These are phyloP conservation scores for Leptomonas pyrrhocoris DNA, from an alignment of 208 protist species.

Conservation along the genomic window DNA sequence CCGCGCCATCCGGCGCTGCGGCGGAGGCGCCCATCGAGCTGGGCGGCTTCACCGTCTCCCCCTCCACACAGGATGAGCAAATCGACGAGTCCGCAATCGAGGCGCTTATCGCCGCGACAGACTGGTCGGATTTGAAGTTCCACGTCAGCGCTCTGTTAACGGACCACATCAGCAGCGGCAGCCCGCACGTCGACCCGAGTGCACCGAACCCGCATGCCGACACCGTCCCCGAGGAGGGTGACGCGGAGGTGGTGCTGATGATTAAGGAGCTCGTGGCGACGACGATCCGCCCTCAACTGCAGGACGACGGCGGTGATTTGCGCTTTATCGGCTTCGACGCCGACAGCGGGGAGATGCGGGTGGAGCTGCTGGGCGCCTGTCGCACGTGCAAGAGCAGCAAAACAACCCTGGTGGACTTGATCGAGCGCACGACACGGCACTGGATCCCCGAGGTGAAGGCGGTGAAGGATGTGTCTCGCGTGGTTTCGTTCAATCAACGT, in stretches of 20 bases:
- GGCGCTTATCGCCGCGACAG: conserved; percentile 58
- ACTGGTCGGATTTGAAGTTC: conserved; percentile 85
- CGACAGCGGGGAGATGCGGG: conserved; percentile 61
- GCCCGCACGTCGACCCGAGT: conserved; percentile 69
- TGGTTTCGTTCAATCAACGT: conserved; percentile 29
- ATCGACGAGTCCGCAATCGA: conserved; percentile 63
- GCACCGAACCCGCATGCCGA: conserved; percentile 86
- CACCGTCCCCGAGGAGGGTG: conserved; percentile 78
- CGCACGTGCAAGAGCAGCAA: conserved; percentile 85
- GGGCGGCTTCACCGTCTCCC: conserved; percentile 42
- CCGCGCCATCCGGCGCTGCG: not conserved
- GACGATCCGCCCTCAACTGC: conserved; percentile 87
- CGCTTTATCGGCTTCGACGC: conserved; percentile 77
- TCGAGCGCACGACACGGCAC: conserved; percentile 91
- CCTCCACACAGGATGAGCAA: conserved; percentile 37
- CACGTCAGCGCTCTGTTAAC: conserved; percentile 84
- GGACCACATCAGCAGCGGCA: conserved; percentile 82
- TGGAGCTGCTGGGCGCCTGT: conserved; percentile 92
- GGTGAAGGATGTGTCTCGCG: conserved; percentile 58
- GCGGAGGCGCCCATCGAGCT: conserved; percentile 35
- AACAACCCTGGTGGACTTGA: conserved; percentile 85
- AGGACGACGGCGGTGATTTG: conserved; percentile 93
- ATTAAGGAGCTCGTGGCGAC: conserved; percentile 91
- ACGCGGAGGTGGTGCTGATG: conserved; percentile 87
- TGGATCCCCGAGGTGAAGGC: conserved; percentile 89